A percentile compares a stretch with the other conserved stretches of the same genome.
phyloP scores from a whole-genome alignment of 169 alveolate species.

The Eimeria acervulina region DNA sequence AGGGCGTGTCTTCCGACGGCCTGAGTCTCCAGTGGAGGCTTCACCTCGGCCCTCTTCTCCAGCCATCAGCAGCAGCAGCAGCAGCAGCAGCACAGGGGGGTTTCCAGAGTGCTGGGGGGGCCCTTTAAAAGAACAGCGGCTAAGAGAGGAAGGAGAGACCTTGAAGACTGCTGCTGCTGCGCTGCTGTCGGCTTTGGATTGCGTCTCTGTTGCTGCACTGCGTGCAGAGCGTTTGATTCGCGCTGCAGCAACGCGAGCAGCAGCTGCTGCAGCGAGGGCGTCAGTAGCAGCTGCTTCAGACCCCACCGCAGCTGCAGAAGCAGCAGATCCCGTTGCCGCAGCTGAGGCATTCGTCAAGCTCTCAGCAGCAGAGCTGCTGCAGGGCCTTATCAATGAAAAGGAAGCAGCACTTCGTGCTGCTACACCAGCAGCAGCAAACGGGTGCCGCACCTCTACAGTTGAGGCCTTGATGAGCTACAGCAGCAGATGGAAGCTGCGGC shows the following conservation, averaged over 20 bases:
- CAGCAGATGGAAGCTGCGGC: neutral
- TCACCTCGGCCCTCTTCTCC: conserved; percentile 13
- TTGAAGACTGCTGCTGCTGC: conserved; percentile 70
- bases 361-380: conserved; percentile 31
- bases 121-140: conserved; percentile 25
- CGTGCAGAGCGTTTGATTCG: conserved; percentile 6
- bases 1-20: conserved; percentile 72
- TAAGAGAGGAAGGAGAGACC: conserved; percentile 29
- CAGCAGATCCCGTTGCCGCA: too few relatives aligned
- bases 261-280: conserved; percentile 30
- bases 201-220: conserved; percentile 65
- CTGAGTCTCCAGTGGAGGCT: conserved; percentile 25
- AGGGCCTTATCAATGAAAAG: conserved; percentile 19
- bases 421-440: conserved; percentile 19
- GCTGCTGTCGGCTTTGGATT: conserved; percentile 72
- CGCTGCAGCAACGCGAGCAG: conserved; percentile 7
- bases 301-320: conserved; percentile 1
- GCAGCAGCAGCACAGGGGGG: conserved; percentile 29
- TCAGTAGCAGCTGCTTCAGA: neutral
- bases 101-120: conserved; percentile 38
- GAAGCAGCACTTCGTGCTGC: neutral
- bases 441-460: neutral
- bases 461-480: neutral
- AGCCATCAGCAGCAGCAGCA: conserved; percentile 11
- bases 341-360: neutral